phyloP scores from a whole-genome alignment of 2,329 filamentous ascomycete species.

The Trichoderma sp. region DNA sequence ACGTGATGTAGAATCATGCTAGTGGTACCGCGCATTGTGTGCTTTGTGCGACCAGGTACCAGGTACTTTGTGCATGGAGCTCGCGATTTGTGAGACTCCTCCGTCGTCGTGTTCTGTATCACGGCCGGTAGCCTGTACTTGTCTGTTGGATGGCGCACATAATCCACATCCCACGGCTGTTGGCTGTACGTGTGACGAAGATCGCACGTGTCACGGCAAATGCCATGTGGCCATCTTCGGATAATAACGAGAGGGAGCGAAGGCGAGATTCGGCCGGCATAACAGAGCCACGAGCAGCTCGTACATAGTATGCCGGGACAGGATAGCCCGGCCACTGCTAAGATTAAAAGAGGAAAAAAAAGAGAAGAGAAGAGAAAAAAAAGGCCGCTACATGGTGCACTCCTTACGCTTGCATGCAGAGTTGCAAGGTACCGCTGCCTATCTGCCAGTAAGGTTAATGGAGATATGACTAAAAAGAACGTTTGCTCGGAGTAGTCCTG shows the following conservation, averaged over 20 bases:
- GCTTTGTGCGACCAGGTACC: background rate
- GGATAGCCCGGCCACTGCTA: background rate
- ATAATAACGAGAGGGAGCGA: conserved; percentile 3
- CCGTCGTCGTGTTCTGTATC: background rate
- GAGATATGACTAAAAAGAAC: background rate
- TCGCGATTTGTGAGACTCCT: background rate
- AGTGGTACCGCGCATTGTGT: background rate
- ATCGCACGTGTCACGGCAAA: conserved; percentile 21
- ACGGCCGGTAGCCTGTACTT: background rate
- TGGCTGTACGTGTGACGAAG: conserved; percentile 15
- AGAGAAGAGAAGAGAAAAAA: background rate
- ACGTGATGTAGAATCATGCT: background rate
- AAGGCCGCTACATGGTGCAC: background rate
- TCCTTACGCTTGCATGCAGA: background rate
- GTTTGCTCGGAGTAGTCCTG: background rate
- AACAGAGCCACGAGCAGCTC: background rate
- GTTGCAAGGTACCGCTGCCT: background rate
- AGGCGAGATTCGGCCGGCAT: conserved; percentile 11
- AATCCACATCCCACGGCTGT: background rate
- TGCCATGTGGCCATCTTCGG: conserved; percentile 19
- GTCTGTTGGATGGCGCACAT: background rate
- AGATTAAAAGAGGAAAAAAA: background rate
- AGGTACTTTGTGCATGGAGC: background rate
- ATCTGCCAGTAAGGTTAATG: background rate
- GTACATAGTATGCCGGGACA: background rate